These are phyloP conservation scores for Lizonia empirigonia DNA, from an alignment of 2,329 filamentous ascomycete genomes.

Conservation along the genomic window DNA sequence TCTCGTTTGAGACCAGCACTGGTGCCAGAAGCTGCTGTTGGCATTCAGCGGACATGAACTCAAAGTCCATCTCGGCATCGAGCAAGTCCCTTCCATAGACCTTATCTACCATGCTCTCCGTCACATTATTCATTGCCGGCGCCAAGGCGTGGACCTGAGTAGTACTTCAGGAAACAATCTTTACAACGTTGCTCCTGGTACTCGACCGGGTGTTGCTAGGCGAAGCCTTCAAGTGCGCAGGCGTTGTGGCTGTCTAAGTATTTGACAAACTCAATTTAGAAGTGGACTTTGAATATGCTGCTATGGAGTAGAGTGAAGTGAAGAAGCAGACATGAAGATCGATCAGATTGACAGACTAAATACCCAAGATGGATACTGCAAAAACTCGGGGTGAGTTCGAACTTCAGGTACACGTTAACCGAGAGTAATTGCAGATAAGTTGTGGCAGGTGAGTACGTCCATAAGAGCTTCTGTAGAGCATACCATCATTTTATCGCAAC, in stretches of 20 bases:
- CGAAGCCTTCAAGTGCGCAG: neutral
- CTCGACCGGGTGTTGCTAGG: neutral
- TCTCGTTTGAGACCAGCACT: neutral
- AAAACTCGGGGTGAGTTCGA: neutral
- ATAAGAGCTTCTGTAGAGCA: neutral
- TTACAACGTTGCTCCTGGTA: neutral
- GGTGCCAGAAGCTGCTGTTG: neutral
- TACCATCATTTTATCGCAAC: neutral
- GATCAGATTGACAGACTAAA: neutral
- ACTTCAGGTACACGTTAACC: neutral
- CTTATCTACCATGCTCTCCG: constrained; percentile 2
- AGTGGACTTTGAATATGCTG: too few species aligned
- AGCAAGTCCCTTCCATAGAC: constrained; percentile 4
- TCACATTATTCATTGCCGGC: neutral
- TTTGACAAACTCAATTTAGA: neutral
- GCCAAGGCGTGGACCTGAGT: neutral
- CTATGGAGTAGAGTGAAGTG: neutral
- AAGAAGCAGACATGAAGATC: neutral
- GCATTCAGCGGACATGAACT: constrained; percentile 3
- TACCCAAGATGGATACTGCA: neutral
- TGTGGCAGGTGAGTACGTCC: neutral
- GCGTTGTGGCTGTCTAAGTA: neutral
- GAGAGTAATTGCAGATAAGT: neutral
- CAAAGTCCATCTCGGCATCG: constrained; percentile 6
- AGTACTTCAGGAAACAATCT: neutral